Evolutionary conservation across 352 stramenopile genomes (phyloP), one percentile per base, ranked within the genome.

Genomic region (Peronospora destructor): DNA sequence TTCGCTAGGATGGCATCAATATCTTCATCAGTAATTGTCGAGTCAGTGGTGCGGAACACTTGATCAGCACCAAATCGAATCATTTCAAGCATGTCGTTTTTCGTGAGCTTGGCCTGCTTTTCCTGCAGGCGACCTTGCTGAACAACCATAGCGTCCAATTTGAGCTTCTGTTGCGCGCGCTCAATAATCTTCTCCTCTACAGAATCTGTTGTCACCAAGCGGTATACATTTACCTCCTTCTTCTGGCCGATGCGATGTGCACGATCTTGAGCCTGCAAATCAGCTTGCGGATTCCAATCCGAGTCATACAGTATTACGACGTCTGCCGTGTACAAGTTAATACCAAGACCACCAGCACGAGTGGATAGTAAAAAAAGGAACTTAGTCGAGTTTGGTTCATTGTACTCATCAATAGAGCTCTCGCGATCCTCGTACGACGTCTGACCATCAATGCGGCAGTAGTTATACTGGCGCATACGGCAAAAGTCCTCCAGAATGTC

Each of bases 141-240:
- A 11, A 93, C 79, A 32, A 92, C 77, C 78, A 91, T 91, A 11
- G 83, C 80, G 47, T 93, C 80, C 12, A 92, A 53, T 47, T 94
- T 94, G 7, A 98, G 79, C 69, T 99, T 99, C 54, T 98, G 92
- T 19, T 96, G 96, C 0, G 97, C 97, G 50, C 97, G 91, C 54
- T 96, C 94, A 23, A 99, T 86, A 32, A 99, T 99, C 59, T 98
- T 98, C 59, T 99, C 96, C 73, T 99, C 97, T 0, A 99, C 94
- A 0, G 95, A 97, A 46, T 96, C 93, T 11, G 96, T 76, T 29
- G 97, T 99, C 16, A 98, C 83, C 25, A 98, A 69, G 13, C 92
- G 84, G 33, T 97, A 97, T 35, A 98, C 89, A 45, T 95, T 97
- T 14, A 99, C 96, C 36, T 91, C 92, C 68, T 99, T 99, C 56